A percentile compares a stretch with the other conserved stretches of the same genome.
These are phyloP conservation scores for Venturia asperata DNA, from an alignment of 2,329 filamentous ascomycete genomes.

Conservation along the genomic window DNA sequence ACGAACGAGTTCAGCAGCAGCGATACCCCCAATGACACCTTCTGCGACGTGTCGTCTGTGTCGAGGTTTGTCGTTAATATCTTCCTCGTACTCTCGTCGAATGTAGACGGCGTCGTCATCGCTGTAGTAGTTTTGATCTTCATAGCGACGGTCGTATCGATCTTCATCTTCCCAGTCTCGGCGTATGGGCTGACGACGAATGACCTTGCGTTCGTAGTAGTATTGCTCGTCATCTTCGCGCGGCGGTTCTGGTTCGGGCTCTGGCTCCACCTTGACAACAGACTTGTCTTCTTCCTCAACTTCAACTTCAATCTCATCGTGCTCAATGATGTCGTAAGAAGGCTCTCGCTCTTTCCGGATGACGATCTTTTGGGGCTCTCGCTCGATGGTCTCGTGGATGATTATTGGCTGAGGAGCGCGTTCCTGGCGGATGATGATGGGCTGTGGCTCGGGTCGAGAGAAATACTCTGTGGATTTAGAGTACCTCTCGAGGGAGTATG, in stretches of 20 bases:
- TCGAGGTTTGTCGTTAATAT: slow-evolving; percentile 35
- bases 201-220: slow-evolving; percentile 52
- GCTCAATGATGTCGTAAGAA: slow-evolving; percentile 54
- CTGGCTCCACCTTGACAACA: slow-evolving; percentile 29
- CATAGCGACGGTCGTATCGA: slow-evolving; percentile 33
- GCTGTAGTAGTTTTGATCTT: slow-evolving; percentile 45
- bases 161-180: slow-evolving; percentile 32
- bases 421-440: slow-evolving; percentile 47
- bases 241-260: slow-evolving; percentile 25
- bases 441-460: slow-evolving; percentile 40
- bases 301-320: slow-evolving; percentile 40
- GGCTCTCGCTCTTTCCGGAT: slow-evolving; percentile 47
- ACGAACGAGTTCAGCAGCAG: slow-evolving; percentile 53
- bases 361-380: slow-evolving; percentile 41
- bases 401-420: slow-evolving; percentile 48
- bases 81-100: slow-evolving; percentile 44
- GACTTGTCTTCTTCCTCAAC: neutral
- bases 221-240: slow-evolving; percentile 53
- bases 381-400: slow-evolving; percentile 37
- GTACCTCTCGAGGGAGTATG: slow-evolving; percentile 44
- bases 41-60: slow-evolving; percentile 56
- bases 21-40: slow-evolving; percentile 53
- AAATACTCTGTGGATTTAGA: slow-evolving; percentile 48
- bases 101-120: slow-evolving; percentile 57
- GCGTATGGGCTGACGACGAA: slow-evolving; percentile 35